Conservation (phyloP, 2,329 filamentous ascomycete species). For the Myriosclerotinia curreyana region DNA sequence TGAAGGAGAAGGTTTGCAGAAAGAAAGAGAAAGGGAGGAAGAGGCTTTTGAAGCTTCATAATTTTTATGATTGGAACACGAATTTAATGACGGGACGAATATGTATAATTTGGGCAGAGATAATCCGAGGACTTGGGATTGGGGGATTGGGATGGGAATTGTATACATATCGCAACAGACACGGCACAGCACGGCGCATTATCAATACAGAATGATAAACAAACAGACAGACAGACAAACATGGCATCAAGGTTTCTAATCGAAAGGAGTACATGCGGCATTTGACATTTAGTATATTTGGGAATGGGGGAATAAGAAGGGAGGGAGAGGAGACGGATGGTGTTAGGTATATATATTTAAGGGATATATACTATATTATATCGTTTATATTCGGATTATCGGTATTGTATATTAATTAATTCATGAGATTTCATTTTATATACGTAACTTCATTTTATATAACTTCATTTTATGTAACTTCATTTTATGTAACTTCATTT, state of each 20-base stretch:
- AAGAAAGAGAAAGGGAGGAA: neutral
- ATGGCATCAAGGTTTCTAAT: neutral
- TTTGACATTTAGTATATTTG: neutral
- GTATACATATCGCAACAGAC: neutral
- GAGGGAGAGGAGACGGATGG: too few relatives aligned
- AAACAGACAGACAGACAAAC: neutral
- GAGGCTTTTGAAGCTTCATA: constrained; percentile 10
- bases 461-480: too few relatives aligned
- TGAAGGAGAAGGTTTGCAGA: neutral
- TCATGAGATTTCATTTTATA: too few relatives aligned
- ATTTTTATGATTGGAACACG: neutral
- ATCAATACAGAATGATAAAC: neutral
- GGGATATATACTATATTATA: neutral
- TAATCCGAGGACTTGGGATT: neutral
- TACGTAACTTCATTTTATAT: too few relatives aligned
- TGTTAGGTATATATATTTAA: neutral
- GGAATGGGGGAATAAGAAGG: neutral
- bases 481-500: too few relatives aligned
- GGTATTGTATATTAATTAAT: too few relatives aligned
- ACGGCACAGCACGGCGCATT: constrained; percentile 2
- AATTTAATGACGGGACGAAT: neutral
- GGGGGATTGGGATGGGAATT: neutral
- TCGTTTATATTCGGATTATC: too few relatives aligned
- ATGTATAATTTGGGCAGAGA: too few relatives aligned
- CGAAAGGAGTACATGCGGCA: neutral